Evolutionary conservation across 225 moss, liverwort and hornwort species (phyloP).

Genomic region (Anthoceros angustus): DNA sequence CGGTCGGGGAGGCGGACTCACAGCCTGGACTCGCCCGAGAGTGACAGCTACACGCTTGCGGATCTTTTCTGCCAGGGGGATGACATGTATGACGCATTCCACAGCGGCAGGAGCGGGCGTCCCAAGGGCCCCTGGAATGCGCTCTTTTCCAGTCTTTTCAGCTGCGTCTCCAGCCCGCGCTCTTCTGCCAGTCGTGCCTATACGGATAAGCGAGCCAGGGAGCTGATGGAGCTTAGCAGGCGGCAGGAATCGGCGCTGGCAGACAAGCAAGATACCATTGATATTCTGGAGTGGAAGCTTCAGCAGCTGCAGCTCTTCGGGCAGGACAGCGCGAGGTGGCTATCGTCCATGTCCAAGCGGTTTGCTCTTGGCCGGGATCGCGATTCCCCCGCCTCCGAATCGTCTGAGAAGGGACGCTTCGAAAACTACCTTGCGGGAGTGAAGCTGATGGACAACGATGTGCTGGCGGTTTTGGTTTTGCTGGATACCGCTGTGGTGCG

Average conservation of each 20-base stretch:
- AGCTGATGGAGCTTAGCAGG: constrained; percentile 56
- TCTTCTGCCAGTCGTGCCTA: not conserved
- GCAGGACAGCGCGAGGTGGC: not conserved
- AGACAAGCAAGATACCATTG: constrained; percentile 72
- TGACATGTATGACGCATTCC: not conserved
- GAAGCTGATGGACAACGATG: constrained; percentile 17
- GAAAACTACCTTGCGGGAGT: constrained; percentile 11
- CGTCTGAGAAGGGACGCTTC: not conserved
- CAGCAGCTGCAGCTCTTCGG: constrained; percentile 41
- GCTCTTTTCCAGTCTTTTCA: not conserved
- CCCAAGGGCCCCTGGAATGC: not conserved
- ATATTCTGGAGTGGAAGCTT: constrained; percentile 72
- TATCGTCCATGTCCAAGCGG: not conserved
- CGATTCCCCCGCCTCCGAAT: constrained; percentile 8
- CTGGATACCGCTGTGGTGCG: constrained; percentile 55
- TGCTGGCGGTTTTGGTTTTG: constrained; percentile 19
- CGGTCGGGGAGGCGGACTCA: not conserved
- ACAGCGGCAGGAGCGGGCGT: not conserved
- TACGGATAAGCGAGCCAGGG: constrained; percentile 26
- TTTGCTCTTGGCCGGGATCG: not conserved
- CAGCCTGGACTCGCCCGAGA: not conserved
- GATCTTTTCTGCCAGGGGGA: not conserved
- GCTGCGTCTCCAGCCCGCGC: not conserved
- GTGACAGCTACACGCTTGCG: not conserved
- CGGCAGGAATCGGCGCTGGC: constrained; percentile 61